Evolutionary conservation across 768 basidiomycete genomes (phyloP).

Genomic region (Pisolithus marmoratus): DNA sequence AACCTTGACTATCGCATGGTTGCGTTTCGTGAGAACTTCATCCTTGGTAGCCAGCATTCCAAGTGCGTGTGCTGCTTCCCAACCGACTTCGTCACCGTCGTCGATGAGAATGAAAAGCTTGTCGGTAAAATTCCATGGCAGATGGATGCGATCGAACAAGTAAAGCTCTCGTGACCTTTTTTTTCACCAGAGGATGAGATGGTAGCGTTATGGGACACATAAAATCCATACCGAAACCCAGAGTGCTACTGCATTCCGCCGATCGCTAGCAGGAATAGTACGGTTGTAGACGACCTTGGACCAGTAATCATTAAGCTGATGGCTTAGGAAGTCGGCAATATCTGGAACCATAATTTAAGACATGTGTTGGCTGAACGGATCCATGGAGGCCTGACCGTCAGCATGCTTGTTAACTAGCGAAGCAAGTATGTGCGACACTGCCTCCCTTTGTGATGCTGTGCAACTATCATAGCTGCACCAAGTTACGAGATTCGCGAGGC

Average conservation of each 20-base stretch:
- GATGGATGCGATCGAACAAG: constrained; percentile 65
- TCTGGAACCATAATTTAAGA: constrained; percentile 29
- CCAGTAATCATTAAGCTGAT: constrained; percentile 47
- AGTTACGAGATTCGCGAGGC: constrained; percentile 47
- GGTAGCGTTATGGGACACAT: background rate
- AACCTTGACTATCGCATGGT: constrained; percentile 77
- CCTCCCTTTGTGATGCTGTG: constrained; percentile 46
- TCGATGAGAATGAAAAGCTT: constrained; percentile 65
- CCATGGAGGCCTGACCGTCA: constrained; percentile 42
- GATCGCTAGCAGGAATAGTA: constrained; percentile 27
- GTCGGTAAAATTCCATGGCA: constrained; percentile 51
- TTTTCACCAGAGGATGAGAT: constrained; percentile 1
- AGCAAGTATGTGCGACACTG: constrained; percentile 53
- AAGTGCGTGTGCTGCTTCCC: constrained; percentile 71
- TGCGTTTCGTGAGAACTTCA: constrained; percentile 63
- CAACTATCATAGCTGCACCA: constrained; percentile 54
- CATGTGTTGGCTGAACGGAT: background rate
- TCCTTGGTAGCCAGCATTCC: constrained; percentile 63
- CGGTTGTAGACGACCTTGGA: constrained; percentile 35
- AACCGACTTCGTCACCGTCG: constrained; percentile 51
- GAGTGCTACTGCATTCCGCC: constrained; percentile 46
- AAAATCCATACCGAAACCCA: constrained; percentile 65
- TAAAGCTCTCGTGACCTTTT: constrained; percentile 74
- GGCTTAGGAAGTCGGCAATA: constrained; percentile 38
- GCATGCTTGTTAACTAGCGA: constrained; percentile 76